A percentile compares a stretch with the other conserved stretches of the same genome.
These are phyloP conservation scores for Gaillardinia entomophila DNA, from an alignment of 805 yeast genomes.

Conservation along the genomic window DNA sequence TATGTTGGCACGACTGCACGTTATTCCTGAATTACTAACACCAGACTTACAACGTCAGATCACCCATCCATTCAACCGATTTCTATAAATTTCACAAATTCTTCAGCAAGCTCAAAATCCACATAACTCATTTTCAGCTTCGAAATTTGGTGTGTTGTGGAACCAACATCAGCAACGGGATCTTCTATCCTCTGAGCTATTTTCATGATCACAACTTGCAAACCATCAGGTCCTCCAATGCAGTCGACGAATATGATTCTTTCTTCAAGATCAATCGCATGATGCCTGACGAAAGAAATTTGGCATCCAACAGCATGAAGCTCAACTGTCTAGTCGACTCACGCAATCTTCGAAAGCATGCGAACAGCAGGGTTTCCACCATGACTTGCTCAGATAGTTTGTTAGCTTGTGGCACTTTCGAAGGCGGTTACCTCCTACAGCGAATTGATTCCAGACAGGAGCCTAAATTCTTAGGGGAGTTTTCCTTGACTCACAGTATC, in stretches of 20 bases:
- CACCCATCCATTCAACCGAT: slow-evolving; percentile 23
- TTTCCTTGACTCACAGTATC: slow-evolving; percentile 31
- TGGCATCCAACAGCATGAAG: slow-evolving; percentile 16
- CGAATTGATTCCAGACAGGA: slow-evolving; percentile 20
- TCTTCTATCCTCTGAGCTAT: slow-evolving; percentile 35
- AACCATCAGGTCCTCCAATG: slow-evolving; percentile 14
- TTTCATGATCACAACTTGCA: slow-evolving; percentile 25
- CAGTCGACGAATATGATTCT: slow-evolving; percentile 22
- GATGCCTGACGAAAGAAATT: slow-evolving; percentile 18
- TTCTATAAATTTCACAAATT: slow-evolving; percentile 34
- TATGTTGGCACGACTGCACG: slow-evolving; percentile 14
- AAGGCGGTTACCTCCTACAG: slow-evolving; percentile 43
- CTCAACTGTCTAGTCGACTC: slow-evolving; percentile 37
- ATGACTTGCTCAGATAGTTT: slow-evolving; percentile 36
- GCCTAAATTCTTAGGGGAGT: slow-evolving; percentile 23
- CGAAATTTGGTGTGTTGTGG: slow-evolving; percentile 44
- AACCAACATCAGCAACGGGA: slow-evolving; percentile 24
- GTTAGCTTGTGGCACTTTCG: slow-evolving; percentile 49
- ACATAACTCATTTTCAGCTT: slow-evolving; percentile 52
- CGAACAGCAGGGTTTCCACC: slow-evolving; percentile 42
- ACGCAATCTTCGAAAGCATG: slow-evolving; percentile 16
- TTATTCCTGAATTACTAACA: slow-evolving; percentile 13
- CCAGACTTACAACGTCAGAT: slow-evolving; percentile 14
- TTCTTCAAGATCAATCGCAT: slow-evolving; percentile 33
- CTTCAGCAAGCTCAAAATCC: slow-evolving; percentile 41